Evolutionary conservation across 2,329 filamentous ascomycete genomes (phyloP), one percentile per base, ranked within the genome.

Genomic region (Talaromyces islandicus): DNA sequence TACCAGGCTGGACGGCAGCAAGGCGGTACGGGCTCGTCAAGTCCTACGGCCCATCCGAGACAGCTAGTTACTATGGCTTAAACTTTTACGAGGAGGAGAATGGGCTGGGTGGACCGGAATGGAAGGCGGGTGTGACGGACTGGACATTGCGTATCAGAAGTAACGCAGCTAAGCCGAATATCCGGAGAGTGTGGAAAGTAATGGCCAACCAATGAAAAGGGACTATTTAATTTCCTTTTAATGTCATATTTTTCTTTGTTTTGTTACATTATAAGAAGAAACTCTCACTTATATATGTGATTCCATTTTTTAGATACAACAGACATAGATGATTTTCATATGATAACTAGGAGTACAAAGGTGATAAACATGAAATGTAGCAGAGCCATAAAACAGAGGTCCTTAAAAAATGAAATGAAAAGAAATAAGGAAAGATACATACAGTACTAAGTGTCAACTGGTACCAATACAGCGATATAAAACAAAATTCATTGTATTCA

Each of bases 161-260:
- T 35, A 54, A 54, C 17, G 52, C 52, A 35, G 52, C 52, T 21
- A 54, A 54, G 19, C 52, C 52, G n/a, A 54, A 54, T 54, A 54
- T 54, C 30, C 52, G 52, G n/a, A 32, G 52, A 25, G 29, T 54
- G 52, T 54, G 52, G 52, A 35, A 54, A 2, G 19, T 54, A 11
- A 11, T 32, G 30, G 29, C 52, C 17, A 54, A 2, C 32, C n/a
- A 30, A 35, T 54, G 52, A 54, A 30, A 24, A 14, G 7, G 3
- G 14, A 19, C 25, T 53, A 4, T 25, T 50, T 3, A 50, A 11
- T 50, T 25, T 25, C 2, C 5, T 50, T 10, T 14, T 12, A 21
- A 17, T 25, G 9, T 5, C 9, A 50, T 25, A 12, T 3, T 25
- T 17, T 25, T 14, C 12, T 35, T 5, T 21, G 9, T 50, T 17